A percentile compares a stretch with the other conserved stretches of the same genome.
Evolutionary conservation across 768 basidiomycete species (phyloP).

Genomic region (Phanerodontia chrysosporium): DNA sequence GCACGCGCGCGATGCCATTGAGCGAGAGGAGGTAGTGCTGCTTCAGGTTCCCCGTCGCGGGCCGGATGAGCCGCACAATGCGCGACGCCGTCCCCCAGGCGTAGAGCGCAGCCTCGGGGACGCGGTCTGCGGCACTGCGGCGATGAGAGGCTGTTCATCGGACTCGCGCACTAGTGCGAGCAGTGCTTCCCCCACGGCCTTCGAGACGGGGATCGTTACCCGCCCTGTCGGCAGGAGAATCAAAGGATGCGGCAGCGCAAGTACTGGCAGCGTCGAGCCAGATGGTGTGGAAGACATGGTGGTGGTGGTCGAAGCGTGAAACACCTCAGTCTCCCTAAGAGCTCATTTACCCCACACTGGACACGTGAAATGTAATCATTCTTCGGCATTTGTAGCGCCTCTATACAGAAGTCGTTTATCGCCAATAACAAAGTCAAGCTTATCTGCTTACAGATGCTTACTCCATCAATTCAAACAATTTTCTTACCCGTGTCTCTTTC

Average conservation of each 20-base stretch:
- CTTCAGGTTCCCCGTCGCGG: slow-evolving; percentile 47
- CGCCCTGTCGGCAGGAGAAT: slow-evolving; percentile 73
- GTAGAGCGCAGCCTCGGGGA: slow-evolving; percentile 27
- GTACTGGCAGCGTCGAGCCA: slow-evolving; percentile 50
- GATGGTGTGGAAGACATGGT: slow-evolving; percentile 4
- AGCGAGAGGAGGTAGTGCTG: slow-evolving; percentile 68
- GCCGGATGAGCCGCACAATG: slow-evolving; percentile 64
- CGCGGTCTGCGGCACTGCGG: slow-evolving; percentile 53
- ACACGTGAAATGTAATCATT: neutral
- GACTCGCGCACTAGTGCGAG: slow-evolving; percentile 65
- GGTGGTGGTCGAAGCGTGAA: neutral
- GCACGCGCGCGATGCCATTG: slow-evolving; percentile 66
- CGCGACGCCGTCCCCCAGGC: slow-evolving; percentile 70
- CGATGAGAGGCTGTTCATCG: slow-evolving; percentile 65
- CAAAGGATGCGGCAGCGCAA: slow-evolving; percentile 66
- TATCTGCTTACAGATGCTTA: neutral
- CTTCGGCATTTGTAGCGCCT: neutral
- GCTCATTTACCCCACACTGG: neutral
- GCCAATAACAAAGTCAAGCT: neutral
- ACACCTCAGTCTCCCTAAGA: neutral
- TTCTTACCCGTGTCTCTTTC: neutral
- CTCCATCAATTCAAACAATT: neutral
- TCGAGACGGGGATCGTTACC: slow-evolving; percentile 63
- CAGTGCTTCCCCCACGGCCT: slow-evolving; percentile 58
- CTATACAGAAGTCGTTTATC: neutral